Conservation (phyloP, 768 basidiomycete genomes). For the Amanita molliuscula region DNA sequence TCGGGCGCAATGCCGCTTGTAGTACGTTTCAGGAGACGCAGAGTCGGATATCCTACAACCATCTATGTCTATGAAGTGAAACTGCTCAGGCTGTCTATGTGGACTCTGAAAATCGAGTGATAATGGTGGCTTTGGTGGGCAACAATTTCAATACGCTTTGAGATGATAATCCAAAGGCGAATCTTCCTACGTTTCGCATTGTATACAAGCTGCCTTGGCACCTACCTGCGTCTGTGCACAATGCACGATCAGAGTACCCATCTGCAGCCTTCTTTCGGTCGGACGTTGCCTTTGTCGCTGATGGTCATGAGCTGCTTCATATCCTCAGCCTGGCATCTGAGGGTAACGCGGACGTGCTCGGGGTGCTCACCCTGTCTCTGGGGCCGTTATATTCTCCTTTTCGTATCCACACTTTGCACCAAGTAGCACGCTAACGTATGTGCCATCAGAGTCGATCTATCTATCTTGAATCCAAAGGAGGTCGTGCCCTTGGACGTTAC, state of each 20-base stretch:
- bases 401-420: slow-evolving; percentile 32
- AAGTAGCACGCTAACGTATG: slow-evolving; percentile 53
- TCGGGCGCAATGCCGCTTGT: slow-evolving; percentile 51
- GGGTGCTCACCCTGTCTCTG: slow-evolving; percentile 37
- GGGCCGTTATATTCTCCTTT: slow-evolving; percentile 32
- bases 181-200: slow-evolving; percentile 40
- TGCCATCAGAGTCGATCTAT: slow-evolving; percentile 43
- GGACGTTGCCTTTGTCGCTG: slow-evolving; percentile 44
- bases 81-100: slow-evolving; percentile 51
- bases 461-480: slow-evolving; percentile 21
- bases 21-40: slow-evolving; percentile 79
- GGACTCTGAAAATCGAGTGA: slow-evolving; percentile 51
- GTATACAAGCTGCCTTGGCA: slow-evolving; percentile 53
- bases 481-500: slow-evolving; percentile 35
- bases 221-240: slow-evolving; percentile 29
- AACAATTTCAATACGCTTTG: neutral
- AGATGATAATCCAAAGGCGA: slow-evolving; percentile 13
- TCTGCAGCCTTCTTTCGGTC: slow-evolving; percentile 49
- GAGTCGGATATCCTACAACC: slow-evolving; percentile 78
- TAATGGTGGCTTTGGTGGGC: slow-evolving; percentile 57
- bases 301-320: slow-evolving; percentile 64
- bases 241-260: slow-evolving; percentile 61
- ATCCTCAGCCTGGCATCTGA: slow-evolving; percentile 34
- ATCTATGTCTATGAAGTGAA: slow-evolving; percentile 43
- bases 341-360: slow-evolving; percentile 35